Evolutionary conservation across 2,329 filamentous ascomycete genomes (phyloP), one percentile per base, ranked within the genome.

Genomic region (Ophiobolus disseminans): DNA sequence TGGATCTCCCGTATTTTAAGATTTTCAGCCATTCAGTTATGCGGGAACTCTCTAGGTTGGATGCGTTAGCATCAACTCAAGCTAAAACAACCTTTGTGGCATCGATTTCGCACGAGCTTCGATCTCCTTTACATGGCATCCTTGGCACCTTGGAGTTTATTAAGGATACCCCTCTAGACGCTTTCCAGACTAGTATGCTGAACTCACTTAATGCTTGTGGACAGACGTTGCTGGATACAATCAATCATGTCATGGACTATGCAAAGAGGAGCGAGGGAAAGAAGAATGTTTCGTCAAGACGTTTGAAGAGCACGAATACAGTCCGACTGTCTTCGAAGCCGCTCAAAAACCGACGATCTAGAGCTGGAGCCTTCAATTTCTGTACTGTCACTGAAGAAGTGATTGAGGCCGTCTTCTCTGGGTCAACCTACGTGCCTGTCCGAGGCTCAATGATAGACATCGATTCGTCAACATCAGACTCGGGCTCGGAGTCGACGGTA

Each of bases 11-110:
- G 1, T 73, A 69, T n/a, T 67, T 73, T 44, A 70, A 65, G 26
- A 57, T 72, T 0, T 73, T 74, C 42, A 66, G 70, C 19, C 78
- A 80, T 43, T 78, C 79, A 0, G 80, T 83, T 13, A 84, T 84
- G 75, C 76, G 80, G 0, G 83, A 86, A 43, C 71, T 86, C 1
- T 76, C 79, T 0, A 74, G 80, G 2, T 51, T 82, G 37, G 80
- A 84, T 48, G 80, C 80, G 0, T 67, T 79, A 26, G 77, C 78
- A 22, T 59, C 66, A 13, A 63, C 65, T 10, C 61, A 70, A 42
- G 75, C 78, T 8, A 83, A 83, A 49, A 75, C 75, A 0, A 79
- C 81, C 10, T 80, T 83, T 34, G 75, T 83, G 13, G 76, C 77
- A 0, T 78, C 75, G 0, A 78, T 83, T 20, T 78, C 75, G 21